Evolutionary conservation across 257 asterid species (phyloP).

Genomic region (Solanum gracilifrons): DNA sequence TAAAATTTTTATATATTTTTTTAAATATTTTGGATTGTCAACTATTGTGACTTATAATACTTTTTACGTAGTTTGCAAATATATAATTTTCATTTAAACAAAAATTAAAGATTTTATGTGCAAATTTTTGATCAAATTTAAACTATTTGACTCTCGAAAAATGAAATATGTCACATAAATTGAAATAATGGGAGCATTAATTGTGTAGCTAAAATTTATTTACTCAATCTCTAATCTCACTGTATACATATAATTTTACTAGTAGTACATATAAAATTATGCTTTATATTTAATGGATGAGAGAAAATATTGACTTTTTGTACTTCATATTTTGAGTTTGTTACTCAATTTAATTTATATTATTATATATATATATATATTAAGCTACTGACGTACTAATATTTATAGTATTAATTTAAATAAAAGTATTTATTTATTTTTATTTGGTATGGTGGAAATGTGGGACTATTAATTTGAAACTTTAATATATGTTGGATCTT

Average conservation of each 20-base stretch:
- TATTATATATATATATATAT: no score
- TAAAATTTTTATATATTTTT: no score
- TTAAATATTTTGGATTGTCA: no score
- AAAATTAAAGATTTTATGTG: no score
- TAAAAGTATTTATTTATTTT: background rate
- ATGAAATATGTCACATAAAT: no score
- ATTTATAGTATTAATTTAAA: background rate
- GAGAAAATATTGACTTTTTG: background rate
- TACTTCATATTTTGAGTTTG: background rate
- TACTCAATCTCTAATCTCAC: background rate
- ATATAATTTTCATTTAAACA: no score
- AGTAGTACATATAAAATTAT: background rate
- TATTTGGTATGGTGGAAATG: background rate
- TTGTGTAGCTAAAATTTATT: background rate
- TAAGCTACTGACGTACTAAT: background rate
- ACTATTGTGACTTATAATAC: no score
- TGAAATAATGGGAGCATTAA: background rate
- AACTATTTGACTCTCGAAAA: no score
- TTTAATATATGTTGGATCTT: constrained; percentile 6
- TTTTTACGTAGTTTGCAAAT: no score
- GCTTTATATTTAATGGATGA: background rate
- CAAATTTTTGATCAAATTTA: no score
- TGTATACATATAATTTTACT: background rate
- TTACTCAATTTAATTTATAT: background rate
- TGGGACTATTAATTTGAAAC: background rate